These are phyloP conservation scores for Geotrichum australiense DNA, from an alignment of 1,139 yeast genomes.

Conservation along the genomic window DNA sequence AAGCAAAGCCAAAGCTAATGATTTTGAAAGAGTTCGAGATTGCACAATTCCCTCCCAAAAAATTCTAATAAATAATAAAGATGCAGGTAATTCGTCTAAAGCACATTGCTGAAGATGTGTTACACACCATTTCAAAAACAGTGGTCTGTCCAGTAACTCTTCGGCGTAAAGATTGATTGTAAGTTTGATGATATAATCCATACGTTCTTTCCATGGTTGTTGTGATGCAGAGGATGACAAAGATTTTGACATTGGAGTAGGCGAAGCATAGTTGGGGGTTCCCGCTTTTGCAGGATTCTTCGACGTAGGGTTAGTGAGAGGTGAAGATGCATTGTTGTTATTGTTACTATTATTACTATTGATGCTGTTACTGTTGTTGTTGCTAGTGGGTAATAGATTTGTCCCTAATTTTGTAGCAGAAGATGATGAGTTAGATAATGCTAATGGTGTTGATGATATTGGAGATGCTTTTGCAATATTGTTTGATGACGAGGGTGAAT, in stretches of 20 bases:
- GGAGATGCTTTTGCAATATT: slow-evolving; percentile 5
- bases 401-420: slow-evolving; percentile 17
- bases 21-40: slow-evolving; percentile 37
- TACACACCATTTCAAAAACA: slow-evolving; percentile 58
- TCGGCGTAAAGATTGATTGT: slow-evolving; percentile 62
- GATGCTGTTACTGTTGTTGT: too few species aligned
- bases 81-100: slow-evolving; percentile 43
- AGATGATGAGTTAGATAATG: slow-evolving; percentile 18
- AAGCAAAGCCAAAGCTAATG: slow-evolving; percentile 29
- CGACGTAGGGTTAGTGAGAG: slow-evolving; percentile 5
- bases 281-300: slow-evolving; percentile 20
- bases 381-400: too few species aligned
- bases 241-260: slow-evolving; percentile 24
- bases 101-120: slow-evolving; percentile 47
- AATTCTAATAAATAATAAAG: slow-evolving; percentile 52
- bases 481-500: background rate
- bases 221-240: slow-evolving; percentile 9
- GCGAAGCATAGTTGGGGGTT: slow-evolving; percentile 20
- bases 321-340: slow-evolving; percentile 9
- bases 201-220: slow-evolving; percentile 43
- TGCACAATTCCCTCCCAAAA: slow-evolving; percentile 65
- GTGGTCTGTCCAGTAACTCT: slow-evolving; percentile 53
- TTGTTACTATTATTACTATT: background rate
- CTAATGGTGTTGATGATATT: slow-evolving; percentile 7
- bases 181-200: slow-evolving; percentile 55